phyloP scores from a whole-genome alignment of 495 filamentous ascomycete genomes.

The Beverwykella pulmonaria region DNA sequence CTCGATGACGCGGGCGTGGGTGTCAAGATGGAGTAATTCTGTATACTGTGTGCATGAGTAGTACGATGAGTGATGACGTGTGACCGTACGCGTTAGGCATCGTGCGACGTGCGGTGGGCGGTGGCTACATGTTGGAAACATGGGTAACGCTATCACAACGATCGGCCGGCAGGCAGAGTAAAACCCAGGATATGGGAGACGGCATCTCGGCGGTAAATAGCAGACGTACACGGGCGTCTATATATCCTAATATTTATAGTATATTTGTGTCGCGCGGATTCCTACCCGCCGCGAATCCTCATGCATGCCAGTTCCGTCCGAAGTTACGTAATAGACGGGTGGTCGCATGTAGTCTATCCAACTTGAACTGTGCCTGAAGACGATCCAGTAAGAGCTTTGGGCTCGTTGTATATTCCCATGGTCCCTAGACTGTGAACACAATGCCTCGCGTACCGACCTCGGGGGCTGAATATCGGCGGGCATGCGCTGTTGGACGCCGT shows the following conservation, averaged over 20 bases:
- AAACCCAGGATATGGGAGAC: too few species aligned
- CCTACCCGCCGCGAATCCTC: not conserved
- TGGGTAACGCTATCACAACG: too few species aligned
- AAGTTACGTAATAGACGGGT: not conserved
- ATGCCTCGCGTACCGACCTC: too few species aligned
- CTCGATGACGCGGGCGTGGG: constrained; percentile 50
- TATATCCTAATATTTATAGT: not conserved
- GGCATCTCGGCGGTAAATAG: not conserved
- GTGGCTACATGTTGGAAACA: too few species aligned
- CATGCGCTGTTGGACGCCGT: not conserved
- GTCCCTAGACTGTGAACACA: too few species aligned
- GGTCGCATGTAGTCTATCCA: too few species aligned
- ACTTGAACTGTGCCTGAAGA: too few species aligned
- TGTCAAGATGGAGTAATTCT: constrained; percentile 12
- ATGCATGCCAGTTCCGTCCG: not conserved
- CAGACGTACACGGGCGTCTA: not conserved
- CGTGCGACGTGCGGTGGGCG: too few species aligned
- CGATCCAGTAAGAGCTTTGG: too few species aligned
- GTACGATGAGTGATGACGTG: not conserved
- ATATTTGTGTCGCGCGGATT: not conserved
- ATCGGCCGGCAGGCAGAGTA: too few species aligned
- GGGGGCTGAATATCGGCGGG: not conserved
- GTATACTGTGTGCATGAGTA: not conserved
- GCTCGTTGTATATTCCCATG: too few species aligned
- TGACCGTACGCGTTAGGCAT: not conserved